Percentiles rank a stretch among this genome's conserved stretches.
phyloP scores from a whole-genome alignment of 768 basidiomycete species.

The Stropharia rugosoannulata region DNA sequence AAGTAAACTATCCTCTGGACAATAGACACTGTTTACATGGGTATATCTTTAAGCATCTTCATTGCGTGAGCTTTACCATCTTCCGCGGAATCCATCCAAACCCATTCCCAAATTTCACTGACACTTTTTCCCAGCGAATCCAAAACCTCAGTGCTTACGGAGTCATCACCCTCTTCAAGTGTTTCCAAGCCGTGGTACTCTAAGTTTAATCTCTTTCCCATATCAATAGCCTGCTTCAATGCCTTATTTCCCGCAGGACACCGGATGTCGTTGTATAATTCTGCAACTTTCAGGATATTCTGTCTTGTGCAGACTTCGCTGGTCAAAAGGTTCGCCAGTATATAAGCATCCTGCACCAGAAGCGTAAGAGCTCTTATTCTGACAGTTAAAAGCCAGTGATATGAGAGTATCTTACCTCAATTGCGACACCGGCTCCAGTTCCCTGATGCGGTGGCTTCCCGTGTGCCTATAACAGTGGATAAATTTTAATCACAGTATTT shows the following conservation, averaged over 20 bases:
- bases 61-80: background rate
- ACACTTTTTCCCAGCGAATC: background rate
- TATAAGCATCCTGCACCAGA: background rate
- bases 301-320: background rate
- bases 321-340: background rate
- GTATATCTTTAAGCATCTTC: background rate
- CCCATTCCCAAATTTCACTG: background rate
- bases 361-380: too few relatives aligned
- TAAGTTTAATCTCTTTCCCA: background rate
- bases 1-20: too few relatives aligned
- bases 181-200: background rate
- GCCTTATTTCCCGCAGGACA: background rate
- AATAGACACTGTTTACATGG: too few relatives aligned
- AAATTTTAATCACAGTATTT: background rate
- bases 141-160: background rate
- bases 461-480: background rate
- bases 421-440: background rate
- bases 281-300: background rate
- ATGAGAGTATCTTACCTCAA: background rate
- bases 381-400: too few relatives aligned
- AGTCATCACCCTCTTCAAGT: background rate
- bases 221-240: background rate
- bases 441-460: conserved; percentile 2
- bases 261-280: conserved; percentile 1
- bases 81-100: background rate